Base-by-base conservation (phyloP, 768 basidiomycete species). In the Calocybe indica region DNA sequence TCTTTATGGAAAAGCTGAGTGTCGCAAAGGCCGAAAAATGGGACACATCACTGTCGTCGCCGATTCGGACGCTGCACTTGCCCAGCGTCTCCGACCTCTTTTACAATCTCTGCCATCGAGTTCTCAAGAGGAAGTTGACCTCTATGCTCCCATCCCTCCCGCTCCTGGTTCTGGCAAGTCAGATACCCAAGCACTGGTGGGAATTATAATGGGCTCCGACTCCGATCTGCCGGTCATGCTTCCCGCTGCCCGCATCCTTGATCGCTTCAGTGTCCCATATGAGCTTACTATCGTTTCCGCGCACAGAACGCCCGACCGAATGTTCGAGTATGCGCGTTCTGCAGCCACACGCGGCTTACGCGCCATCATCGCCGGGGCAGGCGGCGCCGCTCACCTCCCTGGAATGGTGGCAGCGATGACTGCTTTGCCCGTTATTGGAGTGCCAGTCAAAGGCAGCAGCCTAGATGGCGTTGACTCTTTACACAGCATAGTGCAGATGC, bases 341-440 rank as follows among this genome's bases (percentile, higher is more conserved):
- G 94, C 93, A 0, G 73, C 76, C 1, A 62, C 74, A 12, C 71
- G 86, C 5, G 88, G 88, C 2, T 54, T 88, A 37, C 68, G 86
- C 40, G 79, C 77, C 4, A 81, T 99, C 64, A 85, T 99, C 37
- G 95, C 95, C 1, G 95, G 95, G 5, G 96, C 96, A 5, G 96
- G 96, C n/a, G 96, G 96, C 0, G 95, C 96, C 1, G 96, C 95
- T 5, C 96, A 99, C 69, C 69, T 99, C 1, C 96, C 96, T 0
- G 96, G 96, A 0, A 99, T 99, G 96, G 92, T 97, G 1, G 96
- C 95, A 5, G 85, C 90, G 13, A 83, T 96, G 85, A 95, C 93
- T 0, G 73, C 83, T 2, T 63, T 98, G 44, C 95, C 96, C 0
- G 92, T 99, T 0, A 80, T 99, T 31, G 95, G 96, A 9, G 96